These are phyloP conservation scores for Leishmania amazonensis DNA, from an alignment of 208 protist species.

Conservation along the genomic window DNA sequence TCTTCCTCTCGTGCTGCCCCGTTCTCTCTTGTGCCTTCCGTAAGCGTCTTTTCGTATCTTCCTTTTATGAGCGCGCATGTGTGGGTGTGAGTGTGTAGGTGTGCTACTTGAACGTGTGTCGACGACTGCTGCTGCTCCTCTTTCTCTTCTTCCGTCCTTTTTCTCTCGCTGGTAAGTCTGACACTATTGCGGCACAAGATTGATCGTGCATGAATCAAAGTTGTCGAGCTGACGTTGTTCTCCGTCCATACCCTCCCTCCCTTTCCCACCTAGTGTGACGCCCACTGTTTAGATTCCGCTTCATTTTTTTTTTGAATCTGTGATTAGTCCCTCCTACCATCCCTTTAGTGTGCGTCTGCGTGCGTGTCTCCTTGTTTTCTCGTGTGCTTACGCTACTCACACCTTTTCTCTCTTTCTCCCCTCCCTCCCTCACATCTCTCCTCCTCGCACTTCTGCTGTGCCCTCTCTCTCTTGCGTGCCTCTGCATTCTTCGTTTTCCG, in stretches of 20 bases:
- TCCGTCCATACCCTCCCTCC: not conserved
- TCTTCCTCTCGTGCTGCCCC: not conserved
- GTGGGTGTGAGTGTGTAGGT: not conserved
- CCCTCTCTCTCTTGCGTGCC: not conserved
- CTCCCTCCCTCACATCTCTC: not conserved
- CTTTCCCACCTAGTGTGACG: not conserved
- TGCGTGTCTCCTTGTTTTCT: constrained; percentile 5
- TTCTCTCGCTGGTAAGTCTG: not conserved
- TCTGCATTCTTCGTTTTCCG: not conserved
- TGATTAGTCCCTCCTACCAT: not conserved
- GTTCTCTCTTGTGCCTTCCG: not conserved
- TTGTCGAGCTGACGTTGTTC: not conserved
- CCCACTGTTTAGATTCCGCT: not conserved
- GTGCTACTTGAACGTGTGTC: not conserved
- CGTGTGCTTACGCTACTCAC: not conserved
- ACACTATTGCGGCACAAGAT: not conserved
- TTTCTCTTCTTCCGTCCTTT: not conserved
- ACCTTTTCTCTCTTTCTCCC: not conserved
- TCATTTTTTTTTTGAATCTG: not conserved
- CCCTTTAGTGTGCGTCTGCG: not conserved
- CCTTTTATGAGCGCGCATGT: not conserved
- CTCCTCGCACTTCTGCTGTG: not conserved
- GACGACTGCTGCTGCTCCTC: not conserved
- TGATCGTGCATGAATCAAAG: not conserved
- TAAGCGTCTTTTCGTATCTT: not conserved